A percentile compares a stretch with the other conserved stretches of the same genome.
Conservation (phyloP, 805 yeast genomes). For the Zygoascus ofunaensis region DNA sequence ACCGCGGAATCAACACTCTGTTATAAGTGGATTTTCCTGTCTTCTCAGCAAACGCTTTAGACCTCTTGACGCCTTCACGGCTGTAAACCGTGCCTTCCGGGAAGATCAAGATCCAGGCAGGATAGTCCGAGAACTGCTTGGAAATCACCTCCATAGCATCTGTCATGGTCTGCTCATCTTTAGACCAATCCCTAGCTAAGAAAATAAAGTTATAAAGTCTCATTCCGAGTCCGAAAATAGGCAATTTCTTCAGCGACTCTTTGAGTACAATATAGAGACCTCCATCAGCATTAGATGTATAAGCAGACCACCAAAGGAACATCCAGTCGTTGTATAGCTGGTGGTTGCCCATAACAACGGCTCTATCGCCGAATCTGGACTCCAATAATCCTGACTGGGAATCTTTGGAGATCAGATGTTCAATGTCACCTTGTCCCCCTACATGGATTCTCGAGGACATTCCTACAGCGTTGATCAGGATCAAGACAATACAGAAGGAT, state of each 20-base stretch:
- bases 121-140: constrained; percentile 42
- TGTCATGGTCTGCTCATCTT: constrained; percentile 53
- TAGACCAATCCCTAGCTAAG: constrained; percentile 77
- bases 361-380: constrained; percentile 37
- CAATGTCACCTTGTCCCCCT: constrained; percentile 2
- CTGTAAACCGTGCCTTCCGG: constrained; percentile 95
- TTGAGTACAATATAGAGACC: constrained; percentile 67
- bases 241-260: constrained; percentile 59
- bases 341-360: constrained; percentile 77
- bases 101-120: constrained; percentile 64
- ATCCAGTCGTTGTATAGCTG: constrained; percentile 94
- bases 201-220: constrained; percentile 65
- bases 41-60: constrained; percentile 49
- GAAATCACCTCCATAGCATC: constrained; percentile 42
- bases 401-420: constrained; percentile 24
- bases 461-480: constrained; percentile 23
- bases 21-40: constrained; percentile 25
- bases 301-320: constrained; percentile 76
- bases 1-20: constrained; percentile 59
- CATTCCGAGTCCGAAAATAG: constrained; percentile 85
- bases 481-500: constrained; percentile 24
- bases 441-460: constrained; percentile 18
- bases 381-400: not conserved
- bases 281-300: constrained; percentile 57
- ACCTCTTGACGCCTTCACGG: constrained; percentile 48